A percentile compares a stretch with the other conserved stretches of the same genome.
Conservation (phyloP, 257 asterid genomes). For the Asclepias syriaca region DNA sequence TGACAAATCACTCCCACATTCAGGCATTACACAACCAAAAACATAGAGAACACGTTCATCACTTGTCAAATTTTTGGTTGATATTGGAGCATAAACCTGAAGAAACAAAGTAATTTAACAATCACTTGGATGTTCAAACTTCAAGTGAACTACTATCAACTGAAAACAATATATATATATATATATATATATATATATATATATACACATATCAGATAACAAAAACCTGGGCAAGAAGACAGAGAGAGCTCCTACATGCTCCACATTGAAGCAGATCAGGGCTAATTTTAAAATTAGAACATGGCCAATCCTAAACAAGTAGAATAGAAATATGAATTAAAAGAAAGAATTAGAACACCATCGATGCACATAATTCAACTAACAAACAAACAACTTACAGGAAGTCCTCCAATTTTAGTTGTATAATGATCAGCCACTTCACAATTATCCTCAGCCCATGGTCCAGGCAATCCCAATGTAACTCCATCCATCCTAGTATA, state of each 20-base stretch:
- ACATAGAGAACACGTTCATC: slow-evolving; percentile 70
- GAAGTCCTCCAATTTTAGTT: slow-evolving; percentile 82
- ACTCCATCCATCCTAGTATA: slow-evolving; percentile 47
- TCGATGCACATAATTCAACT: neutral
- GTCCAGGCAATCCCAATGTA: slow-evolving; percentile 80
- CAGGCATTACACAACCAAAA: slow-evolving; percentile 54
- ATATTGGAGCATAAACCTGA: slow-evolving; percentile 84
- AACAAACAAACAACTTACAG: slow-evolving; percentile 42
- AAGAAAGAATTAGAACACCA: neutral
- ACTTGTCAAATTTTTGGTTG: slow-evolving; percentile 27
- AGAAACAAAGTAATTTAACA: neutral
- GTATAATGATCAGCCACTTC: slow-evolving; percentile 88
- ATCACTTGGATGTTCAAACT: neutral
- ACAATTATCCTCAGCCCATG: slow-evolving; percentile 70
- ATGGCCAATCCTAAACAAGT: slow-evolving; percentile 68
- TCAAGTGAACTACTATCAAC: neutral
- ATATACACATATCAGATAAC: neutral
- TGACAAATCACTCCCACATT: slow-evolving; percentile 56
- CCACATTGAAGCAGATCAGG: slow-evolving; percentile 51
- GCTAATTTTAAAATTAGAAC: slow-evolving; percentile 29
- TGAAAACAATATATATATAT: neutral
- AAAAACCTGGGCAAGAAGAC: slow-evolving; percentile 76
- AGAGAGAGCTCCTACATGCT: slow-evolving; percentile 49
- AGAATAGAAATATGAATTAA: neutral
- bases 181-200: neutral